phyloP scores from a whole-genome alignment of 306 rosid genomes.

The Acacia acuminata region DNA sequence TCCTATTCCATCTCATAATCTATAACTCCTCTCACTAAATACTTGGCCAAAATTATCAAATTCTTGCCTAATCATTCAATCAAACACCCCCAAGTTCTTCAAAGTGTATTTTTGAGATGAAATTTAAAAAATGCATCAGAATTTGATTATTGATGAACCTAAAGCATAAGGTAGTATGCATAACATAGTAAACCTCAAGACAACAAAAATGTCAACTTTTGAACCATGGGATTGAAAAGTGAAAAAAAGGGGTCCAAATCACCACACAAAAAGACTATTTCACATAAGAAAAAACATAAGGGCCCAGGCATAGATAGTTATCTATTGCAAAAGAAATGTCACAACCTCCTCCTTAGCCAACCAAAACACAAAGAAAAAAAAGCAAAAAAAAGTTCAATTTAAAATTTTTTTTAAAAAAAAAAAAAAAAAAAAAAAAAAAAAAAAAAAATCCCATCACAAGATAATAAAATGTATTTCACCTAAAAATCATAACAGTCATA shows the following conservation, averaged over 20 bases:
- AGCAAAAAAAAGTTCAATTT: not conserved
- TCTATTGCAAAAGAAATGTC: not conserved
- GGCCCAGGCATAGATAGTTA: not conserved
- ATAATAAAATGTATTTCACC: not conserved
- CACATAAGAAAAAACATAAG: not conserved
- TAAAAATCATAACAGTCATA: not conserved
- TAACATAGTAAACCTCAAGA: not conserved
- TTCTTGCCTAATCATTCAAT: not conserved
- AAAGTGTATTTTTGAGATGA: not conserved
- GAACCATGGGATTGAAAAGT: not conserved
- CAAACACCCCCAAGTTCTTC: not conserved
- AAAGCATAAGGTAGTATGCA: not conserved
- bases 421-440: not conserved
- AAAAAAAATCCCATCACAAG: not conserved
- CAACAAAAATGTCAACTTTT: not conserved
- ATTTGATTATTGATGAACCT: not conserved
- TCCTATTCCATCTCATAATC: not conserved
- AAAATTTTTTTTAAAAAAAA: not conserved
- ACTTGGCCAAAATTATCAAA: not conserved
- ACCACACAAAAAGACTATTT: not conserved
- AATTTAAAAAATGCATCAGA: not conserved
- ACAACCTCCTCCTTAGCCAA: not conserved
- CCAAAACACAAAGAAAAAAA: not conserved
- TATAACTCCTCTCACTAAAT: not conserved
- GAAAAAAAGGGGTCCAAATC: not conserved